Evolutionary conservation across 2,329 filamentous ascomycete species (phyloP).

Genomic region (Neonectria faginata): DNA sequence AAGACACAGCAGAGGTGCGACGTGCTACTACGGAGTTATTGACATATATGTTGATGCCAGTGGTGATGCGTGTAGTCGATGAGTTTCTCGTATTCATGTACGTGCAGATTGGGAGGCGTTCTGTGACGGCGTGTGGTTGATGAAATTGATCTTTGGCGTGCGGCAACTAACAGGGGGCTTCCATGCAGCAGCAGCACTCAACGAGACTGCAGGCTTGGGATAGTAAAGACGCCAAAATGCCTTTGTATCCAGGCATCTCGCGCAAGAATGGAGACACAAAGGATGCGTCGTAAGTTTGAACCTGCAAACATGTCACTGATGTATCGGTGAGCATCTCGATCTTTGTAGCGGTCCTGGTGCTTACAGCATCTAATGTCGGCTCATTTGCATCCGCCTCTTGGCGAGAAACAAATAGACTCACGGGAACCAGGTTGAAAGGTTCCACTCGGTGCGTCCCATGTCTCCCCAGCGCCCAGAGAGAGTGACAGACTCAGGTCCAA

Average conservation of each 20-base stretch:
- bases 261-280: no score
- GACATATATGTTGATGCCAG: background rate
- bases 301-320: background rate
- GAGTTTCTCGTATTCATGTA: background rate
- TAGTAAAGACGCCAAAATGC: no score
- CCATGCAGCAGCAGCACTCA: background rate
- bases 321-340: background rate
- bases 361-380: background rate
- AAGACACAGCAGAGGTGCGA: background rate
- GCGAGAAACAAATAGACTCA: constrained; percentile 1
- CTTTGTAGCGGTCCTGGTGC: background rate
- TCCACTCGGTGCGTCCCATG: background rate
- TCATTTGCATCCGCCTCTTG: background rate
- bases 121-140: background rate
- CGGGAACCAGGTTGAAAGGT: background rate
- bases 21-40: no score
- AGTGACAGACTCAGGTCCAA: background rate
- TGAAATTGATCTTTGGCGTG: background rate
- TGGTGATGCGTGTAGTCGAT: background rate
- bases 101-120: background rate
- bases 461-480: background rate
- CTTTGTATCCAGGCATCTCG: no score
- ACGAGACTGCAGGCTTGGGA: background rate
- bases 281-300: no score
- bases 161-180: background rate